Evolutionary conservation across 805 yeast species (phyloP).

Genomic region (Myxozyma melibiosi): DNA sequence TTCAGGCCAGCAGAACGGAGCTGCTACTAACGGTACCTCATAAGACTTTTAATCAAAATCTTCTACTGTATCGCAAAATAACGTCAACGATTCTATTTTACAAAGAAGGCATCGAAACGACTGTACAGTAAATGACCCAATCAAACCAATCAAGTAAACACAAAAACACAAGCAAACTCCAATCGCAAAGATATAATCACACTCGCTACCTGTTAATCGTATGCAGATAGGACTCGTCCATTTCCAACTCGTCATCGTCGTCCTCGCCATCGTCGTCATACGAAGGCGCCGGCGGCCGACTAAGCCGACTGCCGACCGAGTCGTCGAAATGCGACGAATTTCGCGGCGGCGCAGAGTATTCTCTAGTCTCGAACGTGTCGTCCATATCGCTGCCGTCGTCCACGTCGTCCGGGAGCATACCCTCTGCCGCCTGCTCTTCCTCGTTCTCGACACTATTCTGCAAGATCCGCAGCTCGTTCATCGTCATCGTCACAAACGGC

Average conservation of each 20-base stretch:
- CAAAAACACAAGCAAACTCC: too few relatives aligned
- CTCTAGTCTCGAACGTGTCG: background rate
- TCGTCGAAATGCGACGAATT: conserved; percentile 6
- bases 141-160: too few relatives aligned
- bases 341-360: background rate
- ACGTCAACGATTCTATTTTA: too few relatives aligned
- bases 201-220: background rate
- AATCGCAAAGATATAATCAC: background rate
- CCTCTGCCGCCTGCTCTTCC: conserved; percentile 20
- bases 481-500: conserved; percentile 76
- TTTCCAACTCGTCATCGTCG: conserved; percentile 20
- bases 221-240: conserved; percentile 23
- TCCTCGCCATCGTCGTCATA: conserved; percentile 19
- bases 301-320: conserved; percentile 5
- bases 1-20: conserved; percentile 2
- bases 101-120: too few relatives aligned
- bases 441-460: conserved; percentile 43
- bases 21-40: background rate
- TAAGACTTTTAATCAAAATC: too few relatives aligned
- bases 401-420: conserved; percentile 7
- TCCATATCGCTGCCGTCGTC: conserved; percentile 2
- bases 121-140: too few relatives aligned
- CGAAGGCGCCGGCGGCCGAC: conserved; percentile 9
- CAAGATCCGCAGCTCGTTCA: conserved; percentile 72
- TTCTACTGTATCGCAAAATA: too few relatives aligned